Percentiles rank a stretch among this genome's conserved stretches.
phyloP scores from a whole-genome alignment of 768 basidiomycete genomes.

The Gloeostereum incarnatum region DNA sequence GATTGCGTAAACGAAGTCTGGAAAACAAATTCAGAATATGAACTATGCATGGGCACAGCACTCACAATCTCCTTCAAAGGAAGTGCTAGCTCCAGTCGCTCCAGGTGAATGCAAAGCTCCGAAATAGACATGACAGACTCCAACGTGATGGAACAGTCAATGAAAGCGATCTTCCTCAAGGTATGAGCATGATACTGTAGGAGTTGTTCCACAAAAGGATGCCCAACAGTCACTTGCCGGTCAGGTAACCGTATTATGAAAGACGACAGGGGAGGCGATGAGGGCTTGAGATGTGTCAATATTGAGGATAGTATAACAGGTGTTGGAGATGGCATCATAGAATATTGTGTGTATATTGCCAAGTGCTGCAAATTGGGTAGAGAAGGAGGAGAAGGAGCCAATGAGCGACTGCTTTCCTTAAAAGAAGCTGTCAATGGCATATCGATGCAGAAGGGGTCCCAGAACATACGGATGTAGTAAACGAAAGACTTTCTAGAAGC shows the following conservation, averaged over 20 bases:
- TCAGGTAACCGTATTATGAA: slow-evolving; percentile 39
- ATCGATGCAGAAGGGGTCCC: slow-evolving; percentile 1
- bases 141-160: slow-evolving; percentile 32
- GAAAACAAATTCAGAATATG: background rate
- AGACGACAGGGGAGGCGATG: slow-evolving; percentile 21
- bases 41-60: slow-evolving; percentile 1
- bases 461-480: slow-evolving; percentile 46
- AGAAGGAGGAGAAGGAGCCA: slow-evolving; percentile 18
- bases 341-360: slow-evolving; percentile 38
- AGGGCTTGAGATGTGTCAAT: slow-evolving; percentile 21
- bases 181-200: slow-evolving; percentile 29
- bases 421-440: slow-evolving; percentile 4
- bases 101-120: slow-evolving; percentile 31
- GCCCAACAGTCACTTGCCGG: slow-evolving; percentile 23
- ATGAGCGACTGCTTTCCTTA: slow-evolving; percentile 26
- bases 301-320: slow-evolving; percentile 18
- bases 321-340: slow-evolving; percentile 18
- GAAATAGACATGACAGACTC: slow-evolving; percentile 32
- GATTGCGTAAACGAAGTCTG: slow-evolving; percentile 24
- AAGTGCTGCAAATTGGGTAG: slow-evolving; percentile 39
- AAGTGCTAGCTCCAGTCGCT: slow-evolving; percentile 40
- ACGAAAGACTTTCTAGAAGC: slow-evolving; percentile 47
- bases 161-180: slow-evolving; percentile 33
- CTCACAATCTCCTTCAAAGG: slow-evolving; percentile 42
- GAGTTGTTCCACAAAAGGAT: slow-evolving; percentile 31